Evolutionary conservation across 2,329 filamentous ascomycete species (phyloP).

Genomic region (Trichoderma guizhouense): DNA sequence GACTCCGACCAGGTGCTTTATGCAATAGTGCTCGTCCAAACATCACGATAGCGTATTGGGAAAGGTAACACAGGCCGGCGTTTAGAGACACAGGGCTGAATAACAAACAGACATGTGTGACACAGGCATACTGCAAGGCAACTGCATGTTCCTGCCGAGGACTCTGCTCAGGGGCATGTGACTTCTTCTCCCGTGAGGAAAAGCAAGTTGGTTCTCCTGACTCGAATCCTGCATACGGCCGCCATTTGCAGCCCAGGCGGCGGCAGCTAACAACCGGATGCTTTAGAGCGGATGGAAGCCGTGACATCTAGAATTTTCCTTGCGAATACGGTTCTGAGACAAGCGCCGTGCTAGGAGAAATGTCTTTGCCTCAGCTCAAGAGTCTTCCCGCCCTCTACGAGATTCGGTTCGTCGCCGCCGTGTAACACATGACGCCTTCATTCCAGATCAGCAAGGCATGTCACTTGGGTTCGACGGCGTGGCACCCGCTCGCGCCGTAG

Average conservation of each 20-base stretch:
- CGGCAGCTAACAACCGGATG: background rate
- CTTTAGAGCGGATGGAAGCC: background rate
- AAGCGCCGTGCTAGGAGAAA: background rate
- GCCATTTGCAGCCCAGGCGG: background rate
- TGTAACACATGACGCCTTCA: conserved; percentile 8
- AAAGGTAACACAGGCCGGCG: background rate
- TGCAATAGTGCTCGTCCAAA: background rate
- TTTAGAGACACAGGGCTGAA: conserved; percentile 6
- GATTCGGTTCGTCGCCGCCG: background rate
- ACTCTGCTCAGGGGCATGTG: background rate
- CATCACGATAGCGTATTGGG: background rate
- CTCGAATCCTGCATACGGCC: background rate
- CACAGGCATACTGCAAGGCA: background rate
- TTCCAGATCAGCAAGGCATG: conserved; percentile 1
- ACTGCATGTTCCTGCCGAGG: background rate
- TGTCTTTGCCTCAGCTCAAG: background rate
- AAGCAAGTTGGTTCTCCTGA: background rate
- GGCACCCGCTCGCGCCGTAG: background rate
- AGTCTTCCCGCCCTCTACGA: background rate
- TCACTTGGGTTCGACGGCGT: background rate
- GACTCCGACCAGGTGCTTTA: background rate
- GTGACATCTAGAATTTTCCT: background rate
- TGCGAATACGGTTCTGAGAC: background rate
- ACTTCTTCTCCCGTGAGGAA: background rate
- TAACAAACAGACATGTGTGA: background rate